phyloP scores from a whole-genome alignment of 305 asterid genomes.

The Fraxinus angustifolia region DNA sequence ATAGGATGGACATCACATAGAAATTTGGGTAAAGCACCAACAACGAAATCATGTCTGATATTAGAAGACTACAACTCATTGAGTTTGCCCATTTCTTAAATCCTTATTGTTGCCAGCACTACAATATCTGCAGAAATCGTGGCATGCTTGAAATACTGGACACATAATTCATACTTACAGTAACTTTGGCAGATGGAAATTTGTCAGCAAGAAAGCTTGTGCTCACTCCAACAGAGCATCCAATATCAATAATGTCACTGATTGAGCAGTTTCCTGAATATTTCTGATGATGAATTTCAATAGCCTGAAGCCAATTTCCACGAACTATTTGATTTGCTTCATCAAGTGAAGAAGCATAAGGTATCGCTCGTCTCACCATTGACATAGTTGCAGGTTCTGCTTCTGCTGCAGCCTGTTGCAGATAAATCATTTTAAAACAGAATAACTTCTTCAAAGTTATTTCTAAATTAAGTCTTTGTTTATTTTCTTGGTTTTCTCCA shows the following conservation, averaged over 20 bases:
- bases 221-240: slow-evolving; percentile 95
- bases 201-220: slow-evolving; percentile 64
- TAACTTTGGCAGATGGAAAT: slow-evolving; percentile 60
- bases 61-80: neutral
- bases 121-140: neutral
- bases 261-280: slow-evolving; percentile 42
- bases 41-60: neutral
- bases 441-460: neutral
- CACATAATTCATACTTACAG: slow-evolving; percentile 43
- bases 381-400: slow-evolving; percentile 96
- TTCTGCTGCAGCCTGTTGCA: slow-evolving; percentile 88
- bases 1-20: neutral
- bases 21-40: neutral
- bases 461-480: neutral
- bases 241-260: slow-evolving; percentile 68
- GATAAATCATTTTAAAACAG: slow-evolving; percentile 5
- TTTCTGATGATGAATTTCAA: slow-evolving; percentile 58
- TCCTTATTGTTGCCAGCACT: neutral
- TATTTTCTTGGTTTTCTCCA: neutral
- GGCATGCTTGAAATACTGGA: neutral
- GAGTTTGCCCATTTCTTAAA: neutral
- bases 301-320: slow-evolving; percentile 88
- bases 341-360: slow-evolving; percentile 69
- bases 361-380: slow-evolving; percentile 69
- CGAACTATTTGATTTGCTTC: slow-evolving; percentile 84